phyloP scores from a whole-genome alignment of 2,329 filamentous ascomycete species.

The Pseudocercospora eumusae region DNA sequence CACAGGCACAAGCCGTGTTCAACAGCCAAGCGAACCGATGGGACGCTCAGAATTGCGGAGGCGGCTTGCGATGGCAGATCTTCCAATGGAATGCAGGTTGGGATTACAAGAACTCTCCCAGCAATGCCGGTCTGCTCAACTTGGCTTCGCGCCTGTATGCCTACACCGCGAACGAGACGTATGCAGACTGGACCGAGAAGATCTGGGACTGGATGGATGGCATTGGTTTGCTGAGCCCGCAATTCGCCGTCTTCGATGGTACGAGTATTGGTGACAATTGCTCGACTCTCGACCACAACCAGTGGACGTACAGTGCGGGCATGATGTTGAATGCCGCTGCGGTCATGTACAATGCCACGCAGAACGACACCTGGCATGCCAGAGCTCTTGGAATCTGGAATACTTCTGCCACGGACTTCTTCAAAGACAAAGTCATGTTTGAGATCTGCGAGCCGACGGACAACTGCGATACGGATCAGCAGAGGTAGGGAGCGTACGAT shows the following conservation, averaged over 20 bases:
- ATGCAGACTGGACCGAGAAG: slow-evolving; percentile 63
- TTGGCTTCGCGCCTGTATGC: slow-evolving; percentile 47
- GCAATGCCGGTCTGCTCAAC: slow-evolving; percentile 56
- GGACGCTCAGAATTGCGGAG: slow-evolving; percentile 43
- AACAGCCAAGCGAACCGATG: slow-evolving; percentile 43
- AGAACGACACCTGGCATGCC: slow-evolving; percentile 26
- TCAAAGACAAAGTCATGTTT: slow-evolving; percentile 46
- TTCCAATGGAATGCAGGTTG: slow-evolving; percentile 53
- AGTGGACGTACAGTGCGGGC: slow-evolving; percentile 51
- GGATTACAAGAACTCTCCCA: slow-evolving; percentile 60
- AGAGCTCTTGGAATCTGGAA: slow-evolving; percentile 32
- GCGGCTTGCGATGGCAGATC: slow-evolving; percentile 45
- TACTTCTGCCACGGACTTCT: slow-evolving; percentile 43
- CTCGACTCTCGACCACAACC: slow-evolving; percentile 48
- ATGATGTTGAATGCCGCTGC: slow-evolving; percentile 49
- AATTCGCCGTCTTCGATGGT: slow-evolving; percentile 51
- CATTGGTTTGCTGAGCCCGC: slow-evolving; percentile 60
- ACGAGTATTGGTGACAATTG: slow-evolving; percentile 51
- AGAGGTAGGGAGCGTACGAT: slow-evolving; percentile 34
- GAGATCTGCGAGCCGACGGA: slow-evolving; percentile 48
- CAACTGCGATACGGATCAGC: slow-evolving; percentile 48
- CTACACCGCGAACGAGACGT: slow-evolving; percentile 54
- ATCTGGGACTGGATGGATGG: slow-evolving; percentile 42
- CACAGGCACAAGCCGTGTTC: slow-evolving; percentile 47
- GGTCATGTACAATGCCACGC: slow-evolving; percentile 42